Evolutionary conservation across 495 filamentous ascomycete genomes (phyloP), one percentile per base, ranked within the genome.

Genomic region (Clohesyomyces aquaticus): DNA sequence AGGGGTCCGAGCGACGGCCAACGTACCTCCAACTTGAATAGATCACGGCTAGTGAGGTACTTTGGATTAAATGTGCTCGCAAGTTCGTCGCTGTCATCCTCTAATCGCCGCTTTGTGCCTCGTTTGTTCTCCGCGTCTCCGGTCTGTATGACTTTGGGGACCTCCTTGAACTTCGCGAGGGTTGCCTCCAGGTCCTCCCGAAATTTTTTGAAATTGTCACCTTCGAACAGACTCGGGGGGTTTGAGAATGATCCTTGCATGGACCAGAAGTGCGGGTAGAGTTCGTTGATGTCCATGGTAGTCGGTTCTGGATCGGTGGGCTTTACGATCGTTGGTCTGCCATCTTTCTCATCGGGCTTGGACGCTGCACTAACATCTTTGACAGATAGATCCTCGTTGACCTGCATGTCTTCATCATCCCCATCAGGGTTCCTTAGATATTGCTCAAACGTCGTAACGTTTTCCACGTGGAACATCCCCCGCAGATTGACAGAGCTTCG

Each of bases 401-500:
- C 72, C 12, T 82, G 79, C 64, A 77, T 82, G 0, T 80, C 81
- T 55, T 79, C 68, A n/a, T 68, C 52, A 62, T 83, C 80, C 28
- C 26, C 14, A 80, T 77, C 69, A 25, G 72, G 74, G 0, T 78
- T 78, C 28, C 35, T 22, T 68, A 77, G 65, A 18, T 78, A 77
- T 18, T 84, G 80, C 58, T 97, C 93, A 72, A 85, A 98, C 0
- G 83, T 86, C 1, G 94, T 99, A 53, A 94, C 85, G 82, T 99
- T 99, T 68, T 97, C 93, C 19, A 87, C 84, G 70, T 99, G 95
- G 65, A 93, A 99, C 75, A 98, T 94, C 67, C 94, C 94, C 26
- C 95, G 86, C 49, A 97, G 82, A 68, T 99, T 99, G 50, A 99
- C 93, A 1, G 93, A 96, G 73, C 94, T 97, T 70, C 90, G 93